Base-by-base conservation (phyloP, 2,329 filamentous ascomycete genomes). In the Apiospora rasikravindrae region DNA sequence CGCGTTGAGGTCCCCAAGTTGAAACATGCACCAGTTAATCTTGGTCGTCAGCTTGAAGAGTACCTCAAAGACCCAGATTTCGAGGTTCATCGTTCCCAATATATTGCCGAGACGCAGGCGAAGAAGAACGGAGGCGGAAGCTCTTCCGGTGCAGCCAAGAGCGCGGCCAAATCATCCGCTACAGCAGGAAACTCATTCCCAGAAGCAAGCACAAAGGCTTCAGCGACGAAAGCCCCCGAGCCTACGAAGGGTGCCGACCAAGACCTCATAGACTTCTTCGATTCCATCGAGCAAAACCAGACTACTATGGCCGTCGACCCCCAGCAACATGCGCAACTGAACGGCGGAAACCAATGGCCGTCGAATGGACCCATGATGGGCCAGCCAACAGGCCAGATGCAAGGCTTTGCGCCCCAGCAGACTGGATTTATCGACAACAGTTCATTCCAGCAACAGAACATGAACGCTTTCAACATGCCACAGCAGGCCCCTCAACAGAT, bases 21-120 rank as follows among this genome's bases (percentile, higher is more conserved):
- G 76, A 98, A 98, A 84, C 96, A 99, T 81, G 96, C 96, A 7
- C 97, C 96, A 0, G 95, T 97, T 1, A 97, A 96, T 79, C 84
- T 99, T 70, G 94, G 94, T 22, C 92, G 92, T 37, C 94, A 97
- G 71, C 88, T 99, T 37, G 95, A 98, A 81, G 96, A 99, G 77
- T 98, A 99, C 80, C 86, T 99, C 66, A 92, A 95, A 74, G 96
- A 99, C 78, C 91, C 94, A 3, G 96, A 99, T 81, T 99, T 99
- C 78, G 96, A 99, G 77, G 89, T 95, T 71, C 96, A 98, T 77
- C 89, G 96, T 74, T 88, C 95, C 77, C 96, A 99, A 80, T 99
- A 98, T 79, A 84, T 98, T 69, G 93, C 94, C 0, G 94, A 97
- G 79, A 92, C 96, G 79, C 93, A 96, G 72, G 93, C 92, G 19